Evolutionary conservation across 2,329 filamentous ascomycete species (phyloP).

Genomic region (Sporothrix globosa): DNA sequence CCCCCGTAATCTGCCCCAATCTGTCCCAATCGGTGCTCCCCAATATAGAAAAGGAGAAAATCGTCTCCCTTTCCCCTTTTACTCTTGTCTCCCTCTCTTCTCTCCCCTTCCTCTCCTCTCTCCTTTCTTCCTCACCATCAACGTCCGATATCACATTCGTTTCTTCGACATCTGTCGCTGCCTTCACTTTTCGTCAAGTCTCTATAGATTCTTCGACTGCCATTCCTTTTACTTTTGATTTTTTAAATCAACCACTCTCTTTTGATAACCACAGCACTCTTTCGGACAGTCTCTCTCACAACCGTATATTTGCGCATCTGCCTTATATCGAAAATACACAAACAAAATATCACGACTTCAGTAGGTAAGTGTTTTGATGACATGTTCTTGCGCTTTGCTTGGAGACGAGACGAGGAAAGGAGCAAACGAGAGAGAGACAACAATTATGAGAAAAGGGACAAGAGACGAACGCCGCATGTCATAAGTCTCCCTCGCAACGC

Average conservation of each 20-base stretch:
- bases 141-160: conserved; percentile 30
- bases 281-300: conserved; percentile 13
- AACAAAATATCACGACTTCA: conserved; percentile 20
- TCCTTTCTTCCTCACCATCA: conserved; percentile 18
- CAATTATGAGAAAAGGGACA: conserved; percentile 3
- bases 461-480: neutral
- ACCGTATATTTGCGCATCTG: conserved; percentile 16
- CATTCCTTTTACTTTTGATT: conserved; percentile 28
- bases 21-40: neutral
- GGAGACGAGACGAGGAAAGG: conserved; percentile 2
- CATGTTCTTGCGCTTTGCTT: no score
- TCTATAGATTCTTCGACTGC: conserved; percentile 17
- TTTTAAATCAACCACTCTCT: conserved; percentile 23
- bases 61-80: neutral
- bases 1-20: conserved; percentile 3
- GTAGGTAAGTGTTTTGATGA: neutral
- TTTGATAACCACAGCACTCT: neutral
- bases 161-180: conserved; percentile 26
- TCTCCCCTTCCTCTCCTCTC: neutral
- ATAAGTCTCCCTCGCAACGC: conserved; percentile 8
- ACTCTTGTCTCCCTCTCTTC: neutral
- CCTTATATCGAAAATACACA: neutral
- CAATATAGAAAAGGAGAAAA: conserved; percentile 18
- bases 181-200: conserved; percentile 29
- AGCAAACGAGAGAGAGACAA: neutral